Conservation (phyloP, 164 flowering plant species). For the Umbilicus rupestris region DNA sequence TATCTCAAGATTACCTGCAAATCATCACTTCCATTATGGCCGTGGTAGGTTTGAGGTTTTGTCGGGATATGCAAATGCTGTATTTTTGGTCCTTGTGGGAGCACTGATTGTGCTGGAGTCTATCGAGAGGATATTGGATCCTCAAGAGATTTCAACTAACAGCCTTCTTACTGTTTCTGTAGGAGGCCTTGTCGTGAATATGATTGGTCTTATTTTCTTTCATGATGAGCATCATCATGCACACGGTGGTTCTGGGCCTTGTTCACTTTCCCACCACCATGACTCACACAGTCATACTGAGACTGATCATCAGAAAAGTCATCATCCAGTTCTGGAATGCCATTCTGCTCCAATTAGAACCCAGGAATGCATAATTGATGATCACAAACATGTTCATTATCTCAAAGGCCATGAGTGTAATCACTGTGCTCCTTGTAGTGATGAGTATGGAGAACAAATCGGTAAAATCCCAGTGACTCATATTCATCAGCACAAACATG, state of each 20-base stretch:
- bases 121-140: slow-evolving; percentile 90
- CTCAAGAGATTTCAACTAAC: slow-evolving; percentile 88
- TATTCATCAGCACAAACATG: slow-evolving; percentile 9
- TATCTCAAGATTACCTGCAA: slow-evolving; percentile 84
- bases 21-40: slow-evolving; percentile 75
- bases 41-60: slow-evolving; percentile 97
- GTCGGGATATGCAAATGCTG: slow-evolving; percentile 97
- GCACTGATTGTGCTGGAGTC: slow-evolving; percentile 85
- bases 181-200: slow-evolving; percentile 89
- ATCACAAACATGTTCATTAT: slow-evolving; percentile 12
- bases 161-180: slow-evolving; percentile 76
- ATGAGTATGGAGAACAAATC: slow-evolving; percentile 1
- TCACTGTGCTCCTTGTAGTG: slow-evolving; percentile 7
- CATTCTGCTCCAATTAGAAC: slow-evolving; percentile 16
- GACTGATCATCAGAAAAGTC: slow-evolving; percentile 22
- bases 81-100: slow-evolving; percentile 83
- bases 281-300: slow-evolving; percentile 27
- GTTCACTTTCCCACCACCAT: slow-evolving; percentile 24
- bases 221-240: slow-evolving; percentile 99
- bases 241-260: slow-evolving; percentile 76
- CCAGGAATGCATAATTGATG: slow-evolving; percentile 20
- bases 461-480: neutral
- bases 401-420: slow-evolving; percentile 12
- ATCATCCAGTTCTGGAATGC: slow-evolving; percentile 19
- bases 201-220: slow-evolving; percentile 82